A percentile compares a stretch with the other conserved stretches of the same genome.
Conservation (phyloP, 2,329 filamentous ascomycete genomes). For the Alternaria angustiovoidea region DNA sequence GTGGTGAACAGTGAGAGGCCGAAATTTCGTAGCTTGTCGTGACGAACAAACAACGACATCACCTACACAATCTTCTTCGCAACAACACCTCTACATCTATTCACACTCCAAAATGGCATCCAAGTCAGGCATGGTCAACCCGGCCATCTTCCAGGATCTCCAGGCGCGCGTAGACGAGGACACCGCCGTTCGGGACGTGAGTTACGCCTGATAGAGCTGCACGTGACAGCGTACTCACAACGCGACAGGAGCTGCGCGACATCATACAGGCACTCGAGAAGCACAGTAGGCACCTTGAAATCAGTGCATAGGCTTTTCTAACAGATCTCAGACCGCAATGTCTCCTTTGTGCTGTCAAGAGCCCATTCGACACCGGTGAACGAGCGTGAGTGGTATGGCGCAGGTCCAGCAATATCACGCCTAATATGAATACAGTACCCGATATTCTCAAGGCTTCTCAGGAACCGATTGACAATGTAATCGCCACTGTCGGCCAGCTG, state of each 20-base stretch:
- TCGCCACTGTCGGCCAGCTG: conserved; percentile 74
- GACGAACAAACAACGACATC: background rate
- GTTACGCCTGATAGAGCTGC: conserved; percentile 23
- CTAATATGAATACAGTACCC: conserved; percentile 62
- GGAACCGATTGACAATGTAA: conserved; percentile 73
- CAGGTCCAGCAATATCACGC: background rate
- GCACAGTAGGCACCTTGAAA: conserved; percentile 60
- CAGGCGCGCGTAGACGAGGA: conserved; percentile 93
- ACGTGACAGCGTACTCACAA: conserved; percentile 42
- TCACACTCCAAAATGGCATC: conserved; percentile 32
- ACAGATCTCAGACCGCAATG: conserved; percentile 68
- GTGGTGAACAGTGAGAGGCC: background rate
- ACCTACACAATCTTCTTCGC: background rate
- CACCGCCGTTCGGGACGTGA: conserved; percentile 76
- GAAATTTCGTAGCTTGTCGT: conserved; percentile 2
- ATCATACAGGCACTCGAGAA: conserved; percentile 85
- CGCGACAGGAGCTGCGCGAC: conserved; percentile 72
- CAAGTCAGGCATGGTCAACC: conserved; percentile 70
- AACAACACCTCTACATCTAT: background rate
- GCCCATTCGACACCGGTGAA: conserved; percentile 84
- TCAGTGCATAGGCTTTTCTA: background rate
- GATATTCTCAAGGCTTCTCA: conserved; percentile 75
- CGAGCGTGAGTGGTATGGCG: conserved; percentile 59
- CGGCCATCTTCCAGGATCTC: conserved; percentile 84
- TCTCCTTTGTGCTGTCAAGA: conserved; percentile 83